Evolutionary conservation across 2,329 filamentous ascomycete genomes (phyloP).

Genomic region (Harringtonia aguacate): DNA sequence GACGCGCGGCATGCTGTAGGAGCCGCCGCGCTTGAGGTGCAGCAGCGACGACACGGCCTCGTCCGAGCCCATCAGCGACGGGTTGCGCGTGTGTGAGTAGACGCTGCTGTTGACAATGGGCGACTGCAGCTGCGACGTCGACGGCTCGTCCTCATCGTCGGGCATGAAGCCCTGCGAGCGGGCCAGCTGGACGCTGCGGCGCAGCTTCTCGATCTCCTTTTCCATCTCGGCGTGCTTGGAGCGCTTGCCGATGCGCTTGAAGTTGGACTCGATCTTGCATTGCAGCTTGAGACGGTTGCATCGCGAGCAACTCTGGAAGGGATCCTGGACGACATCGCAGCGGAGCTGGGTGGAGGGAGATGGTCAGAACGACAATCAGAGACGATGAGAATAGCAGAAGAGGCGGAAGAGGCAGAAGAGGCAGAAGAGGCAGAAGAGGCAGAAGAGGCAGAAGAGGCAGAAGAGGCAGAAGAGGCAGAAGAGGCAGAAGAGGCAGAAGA

Average conservation of each 20-base stretch:
- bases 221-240: conserved; percentile 81
- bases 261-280: conserved; percentile 81
- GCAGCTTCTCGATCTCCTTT: conserved; percentile 63
- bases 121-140: conserved; percentile 45
- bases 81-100: conserved; percentile 50
- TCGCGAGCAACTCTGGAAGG: conserved; percentile 65
- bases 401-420: no score
- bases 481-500: no score
- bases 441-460: no score
- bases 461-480: no score
- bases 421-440: no score
- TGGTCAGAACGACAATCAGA: not conserved
- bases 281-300: conserved; percentile 71
- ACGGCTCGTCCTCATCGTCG: conserved; percentile 33
- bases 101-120: conserved; percentile 41
- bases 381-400: no score
- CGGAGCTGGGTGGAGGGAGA: no score
- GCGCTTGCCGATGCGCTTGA: conserved; percentile 71
- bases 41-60: conserved; percentile 57
- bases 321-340: conserved; percentile 75
- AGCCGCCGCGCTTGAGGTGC: conserved; percentile 54
- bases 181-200: conserved; percentile 50
- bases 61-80: conserved; percentile 56
- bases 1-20: conserved; percentile 48
- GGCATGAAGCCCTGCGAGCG: conserved; percentile 44